A percentile compares a stretch with the other conserved stretches of the same genome.
phyloP scores from a whole-genome alignment of 345 rosid genomes.

The Salix viminalis region DNA sequence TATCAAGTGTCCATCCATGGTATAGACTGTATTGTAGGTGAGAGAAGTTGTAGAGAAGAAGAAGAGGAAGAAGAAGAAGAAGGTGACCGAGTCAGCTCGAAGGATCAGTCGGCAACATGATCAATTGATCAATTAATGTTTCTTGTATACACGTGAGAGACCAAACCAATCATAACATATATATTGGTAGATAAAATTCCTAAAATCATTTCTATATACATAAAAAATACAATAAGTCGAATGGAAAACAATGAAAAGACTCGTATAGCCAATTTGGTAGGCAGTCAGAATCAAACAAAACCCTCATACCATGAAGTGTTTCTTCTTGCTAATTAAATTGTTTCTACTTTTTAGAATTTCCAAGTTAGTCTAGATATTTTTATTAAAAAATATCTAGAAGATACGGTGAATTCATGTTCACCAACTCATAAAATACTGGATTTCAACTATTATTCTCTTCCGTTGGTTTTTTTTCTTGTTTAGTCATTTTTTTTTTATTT shows the following conservation, averaged over 20 bases:
- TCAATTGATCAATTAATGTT: background rate
- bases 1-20: background rate
- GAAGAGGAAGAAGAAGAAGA: too few relatives aligned
- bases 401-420: too few relatives aligned
- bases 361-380: background rate
- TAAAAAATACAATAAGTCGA: too few relatives aligned
- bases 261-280: background rate
- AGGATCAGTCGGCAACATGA: background rate
- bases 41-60: background rate
- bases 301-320: background rate
- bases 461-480: too few relatives aligned
- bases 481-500: too few relatives aligned
- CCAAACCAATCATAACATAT: background rate
- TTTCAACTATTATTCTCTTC: too few relatives aligned
- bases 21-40: background rate
- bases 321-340: background rate
- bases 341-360: background rate
- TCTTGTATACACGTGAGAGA: background rate
- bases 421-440: too few relatives aligned
- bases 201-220: background rate
- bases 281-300: background rate
- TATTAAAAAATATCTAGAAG: too few relatives aligned
- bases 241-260: too few relatives aligned
- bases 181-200: background rate
- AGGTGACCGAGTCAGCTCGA: too few relatives aligned